Base-by-base conservation (phyloP, 2,329 filamentous ascomycete genomes). In the Pestalotiopsis sp. region DNA sequence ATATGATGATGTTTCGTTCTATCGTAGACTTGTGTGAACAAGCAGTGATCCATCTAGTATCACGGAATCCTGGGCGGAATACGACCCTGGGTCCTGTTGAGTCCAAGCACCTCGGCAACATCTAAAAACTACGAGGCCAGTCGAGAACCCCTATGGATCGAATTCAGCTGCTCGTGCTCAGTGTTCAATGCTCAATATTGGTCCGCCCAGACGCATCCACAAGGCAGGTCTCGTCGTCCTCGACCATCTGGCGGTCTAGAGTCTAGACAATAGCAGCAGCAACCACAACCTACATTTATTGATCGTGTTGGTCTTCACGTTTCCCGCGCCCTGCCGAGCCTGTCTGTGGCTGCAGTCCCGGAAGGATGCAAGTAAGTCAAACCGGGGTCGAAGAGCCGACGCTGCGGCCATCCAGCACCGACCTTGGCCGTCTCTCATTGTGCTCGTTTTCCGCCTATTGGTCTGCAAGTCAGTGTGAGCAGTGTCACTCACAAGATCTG, bases 381-480 rank as follows among this genome's bases (percentile, higher is more conserved):
- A 13, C 12, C 27, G 20, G 12, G 23, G 57, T n/a, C 25, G n/a
- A 59, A 13, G 20, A 27, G 57, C 23, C 57, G 57, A 59, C 20
- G 17, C 13, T 25, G 23, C 23, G 9, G n/a, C 56, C 14, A 52
- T 52, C 45, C 45, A 52, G 45, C 20, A 52, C 20, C 45, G 14
- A 20, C 20, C n/a, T n/a, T 52, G 45, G 45, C 45, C 7, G 45
- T n/a, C 45, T 31, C n/a, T 52, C 45, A 17, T 52, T 9, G 17
- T 17, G 45, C 45, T 45, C 20, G 45, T 52, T 52, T 64, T 14
- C 63, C 45, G 27, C 41, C 25, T 41, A 57, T 57, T 65, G 41
- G 45, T 57, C 61, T 64, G 27, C 59, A 20, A 41, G 63, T 65
- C 63, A 65, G 41, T 65, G 23, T 25, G 7, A 23, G 25, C 11